Conservation (phyloP, 495 filamentous ascomycete species). For the Letharia lupina region DNA sequence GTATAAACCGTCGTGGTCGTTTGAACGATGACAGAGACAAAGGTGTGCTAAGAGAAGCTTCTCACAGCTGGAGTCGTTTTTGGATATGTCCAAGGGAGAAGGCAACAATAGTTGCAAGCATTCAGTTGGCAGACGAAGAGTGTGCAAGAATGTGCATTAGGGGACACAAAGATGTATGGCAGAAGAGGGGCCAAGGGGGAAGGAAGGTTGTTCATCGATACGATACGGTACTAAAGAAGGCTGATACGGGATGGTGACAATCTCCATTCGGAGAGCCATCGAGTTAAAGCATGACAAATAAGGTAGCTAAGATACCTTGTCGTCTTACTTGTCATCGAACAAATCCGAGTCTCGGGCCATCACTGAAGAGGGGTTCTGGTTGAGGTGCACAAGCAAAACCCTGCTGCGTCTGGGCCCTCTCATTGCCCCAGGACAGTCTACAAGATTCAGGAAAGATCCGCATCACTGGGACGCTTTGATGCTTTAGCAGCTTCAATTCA, state of each 20-base stretch:
- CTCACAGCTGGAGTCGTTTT: neutral
- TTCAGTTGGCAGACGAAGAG: neutral
- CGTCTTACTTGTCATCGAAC: neutral
- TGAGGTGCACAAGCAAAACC: neutral
- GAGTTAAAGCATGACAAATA: constrained; percentile 6
- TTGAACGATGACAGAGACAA: neutral
- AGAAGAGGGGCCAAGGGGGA: neutral
- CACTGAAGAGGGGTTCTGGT: neutral
- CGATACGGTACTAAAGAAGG: constrained; percentile 7
- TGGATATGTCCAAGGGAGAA: constrained; percentile 1
- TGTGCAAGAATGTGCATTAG: neutral
- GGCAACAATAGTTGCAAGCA: neutral
- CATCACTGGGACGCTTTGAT: neutral
- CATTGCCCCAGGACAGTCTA: neutral
- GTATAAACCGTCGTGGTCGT: neutral
- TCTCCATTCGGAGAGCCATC: neutral
- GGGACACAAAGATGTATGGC: neutral
- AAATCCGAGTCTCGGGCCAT: neutral
- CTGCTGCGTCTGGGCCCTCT: constrained; percentile 1
- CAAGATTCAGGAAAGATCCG: neutral
- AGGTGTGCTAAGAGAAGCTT: neutral
- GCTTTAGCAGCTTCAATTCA: neutral
- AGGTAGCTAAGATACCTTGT: neutral
- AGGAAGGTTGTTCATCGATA: neutral
- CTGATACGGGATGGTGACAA: constrained; percentile 3